These are phyloP conservation scores for Yamadazyma tumulicola DNA, from an alignment of 805 yeast species.

Conservation along the genomic window DNA sequence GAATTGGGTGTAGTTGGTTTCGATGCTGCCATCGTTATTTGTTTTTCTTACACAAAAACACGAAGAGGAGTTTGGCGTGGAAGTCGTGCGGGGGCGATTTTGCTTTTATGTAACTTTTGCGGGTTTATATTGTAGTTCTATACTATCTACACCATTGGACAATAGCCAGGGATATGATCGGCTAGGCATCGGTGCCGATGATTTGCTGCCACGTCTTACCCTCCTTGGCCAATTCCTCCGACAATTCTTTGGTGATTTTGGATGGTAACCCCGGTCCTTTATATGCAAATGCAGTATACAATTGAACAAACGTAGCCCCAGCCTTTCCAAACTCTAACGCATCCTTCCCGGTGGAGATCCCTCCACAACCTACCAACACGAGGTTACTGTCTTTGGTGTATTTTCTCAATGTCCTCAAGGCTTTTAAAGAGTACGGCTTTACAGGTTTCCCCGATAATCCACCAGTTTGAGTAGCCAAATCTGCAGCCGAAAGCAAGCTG, in stretches of 20 bases:
- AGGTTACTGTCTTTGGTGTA: slow-evolving; percentile 70
- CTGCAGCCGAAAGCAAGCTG: slow-evolving; percentile 46
- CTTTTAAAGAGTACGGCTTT: slow-evolving; percentile 72
- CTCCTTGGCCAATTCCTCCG: slow-evolving; percentile 54
- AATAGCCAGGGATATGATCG: not conserved
- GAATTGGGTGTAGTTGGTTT: slow-evolving; percentile 10
- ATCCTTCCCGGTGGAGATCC: slow-evolving; percentile 82
- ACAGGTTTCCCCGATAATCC: slow-evolving; percentile 93
- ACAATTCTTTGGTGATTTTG: slow-evolving; percentile 40
- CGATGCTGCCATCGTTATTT: slow-evolving; percentile 5
- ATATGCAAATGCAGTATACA: slow-evolving; percentile 89
- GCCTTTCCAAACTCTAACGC: slow-evolving; percentile 90
- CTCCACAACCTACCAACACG: slow-evolving; percentile 91
- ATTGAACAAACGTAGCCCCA: slow-evolving; percentile 86
- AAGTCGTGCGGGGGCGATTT: too few species aligned
- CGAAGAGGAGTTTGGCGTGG: too few species aligned
- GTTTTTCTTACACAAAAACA: slow-evolving; percentile 1
- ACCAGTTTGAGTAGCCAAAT: slow-evolving; percentile 60
- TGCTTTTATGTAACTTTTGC: too few species aligned
- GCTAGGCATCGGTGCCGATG: slow-evolving; percentile 32
- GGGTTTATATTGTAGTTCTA: too few species aligned
- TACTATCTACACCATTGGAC: not conserved
- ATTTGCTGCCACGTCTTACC: slow-evolving; percentile 84
- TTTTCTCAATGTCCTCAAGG: slow-evolving; percentile 67
- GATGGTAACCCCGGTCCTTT: slow-evolving; percentile 81